Evolutionary conservation across 2,329 filamentous ascomycete genomes (phyloP), one percentile per base, ranked within the genome.

Genomic region (Colletotrichum australisinense): DNA sequence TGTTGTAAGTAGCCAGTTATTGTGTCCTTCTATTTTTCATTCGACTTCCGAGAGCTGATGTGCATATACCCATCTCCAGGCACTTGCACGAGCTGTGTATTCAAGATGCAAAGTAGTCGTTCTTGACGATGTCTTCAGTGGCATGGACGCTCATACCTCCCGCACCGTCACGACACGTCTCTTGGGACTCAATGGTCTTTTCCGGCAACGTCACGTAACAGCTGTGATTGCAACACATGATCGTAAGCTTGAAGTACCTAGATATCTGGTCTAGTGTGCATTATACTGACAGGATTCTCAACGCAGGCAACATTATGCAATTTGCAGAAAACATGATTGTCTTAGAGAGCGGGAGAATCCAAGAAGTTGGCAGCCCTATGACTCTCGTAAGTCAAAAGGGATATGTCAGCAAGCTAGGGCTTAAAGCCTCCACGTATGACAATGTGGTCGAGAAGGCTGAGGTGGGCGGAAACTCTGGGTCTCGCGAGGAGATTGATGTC

Each of bases 81-180:
- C 67, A 1, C 38, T 74, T 4, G 71, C 71, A 7, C 22, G 67
- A 9, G 71, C 57, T 2, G n/a, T 72, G 1, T 74, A 74, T 26
- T 60, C 71, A 4, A 46, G 67, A 24, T 22, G 24, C 3, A 62
- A 22, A 9, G 7, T 72, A 11, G 14, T 72, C 14, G 9, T 74
- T 14, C 62, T 74, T 19, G 71, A 74, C 35, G 71, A 74, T 3
- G 49, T 74, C 6, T 74, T 72, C 38, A 63, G 67, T 19, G 71
- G 62, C 4, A 72, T 74, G 49, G 71, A 74, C 1, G 67, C 71
- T 0, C 46, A 32, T 6, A 74, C 71, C 8, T n/a, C 71, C 1
- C 19, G 63, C 0, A 62, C 66, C 5, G 63, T 72, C 30, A 66
- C 62, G 12, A 63, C 2, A 8, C n/a, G 24, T n/a, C 26, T 72